Evolutionary conservation across 1,284 basidiomycete genomes (phyloP), one percentile per base, ranked within the genome.

Genomic region (Butyriboletus appendiculatus): DNA sequence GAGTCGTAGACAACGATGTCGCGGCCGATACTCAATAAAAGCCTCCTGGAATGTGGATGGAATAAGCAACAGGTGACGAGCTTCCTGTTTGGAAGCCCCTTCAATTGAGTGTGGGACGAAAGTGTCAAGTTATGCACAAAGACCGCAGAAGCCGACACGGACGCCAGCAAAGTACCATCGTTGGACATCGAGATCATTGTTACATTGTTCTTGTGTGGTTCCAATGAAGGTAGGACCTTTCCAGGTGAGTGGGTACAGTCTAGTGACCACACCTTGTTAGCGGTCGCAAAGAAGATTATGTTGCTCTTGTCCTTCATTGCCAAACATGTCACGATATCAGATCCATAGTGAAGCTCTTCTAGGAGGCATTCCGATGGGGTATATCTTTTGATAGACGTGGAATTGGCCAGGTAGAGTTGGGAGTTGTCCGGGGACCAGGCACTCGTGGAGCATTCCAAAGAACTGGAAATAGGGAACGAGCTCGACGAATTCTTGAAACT

Each of bases 1-100:
- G 78, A 80, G 59, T 90, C 87, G 56, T 84, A 90, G 18, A 88
- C 71, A 18, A 82, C 59, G 5, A 90, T 59, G 43, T 82, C 77
- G 41, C 73, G 73, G 0, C 78, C 81, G n/a, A 76, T 63, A 5
- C 77, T 79, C 9, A 90, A 67, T 4, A 90, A 70, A 20, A 90
- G 74, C 38, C 77, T 75, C 12, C 79, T 79, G 1, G 75, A 70
- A 64, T 88, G 82, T 10, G 78, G 74, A 60, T 88, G 85, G 61
- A 90, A 89, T 15, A 72, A 65, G 51, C 81, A 83, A 6, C 79
- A 72, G 0, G 70, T 72, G 42, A 84, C 72, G 34, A 62, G 53
- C 42, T 70, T 71, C 5, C 62, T 63, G 15, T 67, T 62, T 0
- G 78, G 73, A 4, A 86, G 67, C 2, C 85, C 84, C 26, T 79